Evolutionary conservation across 2,329 filamentous ascomycete species (phyloP).

Genomic region (Scortechinia acanthostroma): DNA sequence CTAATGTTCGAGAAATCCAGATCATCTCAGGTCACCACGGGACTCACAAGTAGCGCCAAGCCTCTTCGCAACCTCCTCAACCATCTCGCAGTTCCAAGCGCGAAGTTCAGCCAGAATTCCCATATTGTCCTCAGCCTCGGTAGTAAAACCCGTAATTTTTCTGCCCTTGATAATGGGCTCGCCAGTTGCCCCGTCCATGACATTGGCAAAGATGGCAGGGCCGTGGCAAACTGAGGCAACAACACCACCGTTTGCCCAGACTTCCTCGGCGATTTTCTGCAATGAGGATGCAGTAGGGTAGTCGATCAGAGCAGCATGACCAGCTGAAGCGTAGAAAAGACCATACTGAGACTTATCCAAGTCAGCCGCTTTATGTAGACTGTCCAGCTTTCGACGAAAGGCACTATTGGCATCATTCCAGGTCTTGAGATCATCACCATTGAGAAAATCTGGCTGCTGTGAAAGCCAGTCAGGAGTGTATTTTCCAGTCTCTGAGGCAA

Average conservation of each 20-base stretch:
- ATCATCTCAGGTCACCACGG: no score
- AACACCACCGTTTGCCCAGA: slow-evolving; percentile 29
- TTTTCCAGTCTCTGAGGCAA: slow-evolving; percentile 32
- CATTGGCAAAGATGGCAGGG: slow-evolving; percentile 23
- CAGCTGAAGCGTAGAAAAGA: slow-evolving; percentile 23
- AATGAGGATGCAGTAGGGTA: slow-evolving; percentile 30
- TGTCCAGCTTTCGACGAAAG: slow-evolving; percentile 34
- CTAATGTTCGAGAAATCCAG: not conserved
- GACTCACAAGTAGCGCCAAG: slow-evolving; percentile 20
- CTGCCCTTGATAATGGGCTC: slow-evolving; percentile 25
- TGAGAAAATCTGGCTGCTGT: slow-evolving; percentile 28
- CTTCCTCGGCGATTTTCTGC: slow-evolving; percentile 26
- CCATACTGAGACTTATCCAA: slow-evolving; percentile 15
- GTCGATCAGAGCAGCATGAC: slow-evolving; percentile 35
- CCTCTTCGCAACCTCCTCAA: slow-evolving; percentile 19
- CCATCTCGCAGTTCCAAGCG: slow-evolving; percentile 18
- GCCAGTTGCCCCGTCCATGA: slow-evolving; percentile 19
- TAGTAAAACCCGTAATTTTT: slow-evolving; percentile 28
- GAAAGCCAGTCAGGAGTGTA: slow-evolving; percentile 34
- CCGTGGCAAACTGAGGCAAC: slow-evolving; percentile 31
- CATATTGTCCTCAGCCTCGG: slow-evolving; percentile 23
- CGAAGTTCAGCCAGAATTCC: slow-evolving; percentile 17
- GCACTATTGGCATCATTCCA: slow-evolving; percentile 30
- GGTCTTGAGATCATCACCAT: slow-evolving; percentile 22
- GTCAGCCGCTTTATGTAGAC: slow-evolving; percentile 24